Conservation (phyloP, 495 filamentous ascomycete genomes). For the Penicillium ochrochloron region DNA sequence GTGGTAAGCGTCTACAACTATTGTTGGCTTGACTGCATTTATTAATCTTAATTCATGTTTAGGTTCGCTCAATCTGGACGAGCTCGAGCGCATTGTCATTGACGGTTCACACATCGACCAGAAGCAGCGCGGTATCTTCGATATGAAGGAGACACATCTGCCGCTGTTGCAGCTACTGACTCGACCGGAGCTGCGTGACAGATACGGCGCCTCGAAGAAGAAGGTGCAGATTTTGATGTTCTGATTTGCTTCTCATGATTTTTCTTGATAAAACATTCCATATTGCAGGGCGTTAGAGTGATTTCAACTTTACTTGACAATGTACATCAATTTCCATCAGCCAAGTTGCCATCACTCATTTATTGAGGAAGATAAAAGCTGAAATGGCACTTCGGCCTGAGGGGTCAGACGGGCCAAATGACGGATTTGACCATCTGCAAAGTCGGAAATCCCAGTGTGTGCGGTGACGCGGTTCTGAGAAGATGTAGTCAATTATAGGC, state of each 20-base stretch:
- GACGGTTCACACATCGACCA: conserved; percentile 89
- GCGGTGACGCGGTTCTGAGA: background rate
- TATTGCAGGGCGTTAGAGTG: background rate
- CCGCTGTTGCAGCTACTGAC: conserved; percentile 73
- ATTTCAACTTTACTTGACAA: background rate
- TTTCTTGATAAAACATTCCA: background rate
- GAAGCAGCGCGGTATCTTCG: conserved; percentile 89
- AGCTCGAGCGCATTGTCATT: conserved; percentile 78
- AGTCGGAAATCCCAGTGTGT: background rate
- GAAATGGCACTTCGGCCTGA: background rate
- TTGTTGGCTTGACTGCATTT: background rate
- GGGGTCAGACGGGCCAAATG: background rate
- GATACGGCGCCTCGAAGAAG: conserved; percentile 56
- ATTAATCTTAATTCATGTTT: conserved; percentile 10
- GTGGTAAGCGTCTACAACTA: conserved; percentile 56
- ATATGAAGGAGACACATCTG: conserved; percentile 87
- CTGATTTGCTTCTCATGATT: conserved; percentile 24
- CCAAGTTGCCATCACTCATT: background rate
- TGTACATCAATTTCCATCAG: background rate
- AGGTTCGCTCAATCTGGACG: conserved; percentile 71
- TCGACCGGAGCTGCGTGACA: conserved; percentile 67
- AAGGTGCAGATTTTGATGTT: conserved; percentile 47
- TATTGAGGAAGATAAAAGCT: background rate
- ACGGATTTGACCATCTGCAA: background rate
- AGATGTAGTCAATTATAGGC: background rate